These are phyloP conservation scores for Acanthamoeba royreba DNA, from an alignment of 208 protist genomes.

Conservation along the genomic window DNA sequence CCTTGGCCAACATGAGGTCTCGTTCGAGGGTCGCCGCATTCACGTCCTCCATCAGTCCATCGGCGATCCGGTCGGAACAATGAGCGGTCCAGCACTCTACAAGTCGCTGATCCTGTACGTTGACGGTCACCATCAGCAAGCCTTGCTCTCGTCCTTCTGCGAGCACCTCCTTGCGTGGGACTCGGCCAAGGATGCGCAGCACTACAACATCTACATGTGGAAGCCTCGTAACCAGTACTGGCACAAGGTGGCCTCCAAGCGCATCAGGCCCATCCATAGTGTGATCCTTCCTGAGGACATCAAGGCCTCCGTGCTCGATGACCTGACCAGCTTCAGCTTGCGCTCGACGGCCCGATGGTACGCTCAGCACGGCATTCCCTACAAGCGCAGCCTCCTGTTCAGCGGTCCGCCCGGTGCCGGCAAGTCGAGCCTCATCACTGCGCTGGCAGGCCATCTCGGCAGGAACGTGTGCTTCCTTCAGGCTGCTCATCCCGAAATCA, in stretches of 20 bases:
- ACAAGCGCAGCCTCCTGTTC: slow-evolving; percentile 92
- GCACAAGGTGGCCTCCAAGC: neutral
- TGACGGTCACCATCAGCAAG: neutral
- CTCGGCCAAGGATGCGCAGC: neutral
- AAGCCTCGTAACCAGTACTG: neutral
- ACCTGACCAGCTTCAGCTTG: neutral
- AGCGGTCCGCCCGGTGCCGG: slow-evolving; percentile 93
- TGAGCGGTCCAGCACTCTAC: no score
- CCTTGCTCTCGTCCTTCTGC: neutral
- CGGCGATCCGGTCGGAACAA: neutral
- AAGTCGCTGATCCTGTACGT: neutral
- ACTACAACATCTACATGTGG: slow-evolving; percentile 30
- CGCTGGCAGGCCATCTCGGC: slow-evolving; percentile 88
- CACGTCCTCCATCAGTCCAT: neutral
- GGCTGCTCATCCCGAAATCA: neutral
- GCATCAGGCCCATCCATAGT: neutral
- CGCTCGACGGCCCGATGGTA: slow-evolving; percentile 84
- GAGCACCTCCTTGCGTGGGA: neutral
- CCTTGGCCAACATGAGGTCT: neutral
- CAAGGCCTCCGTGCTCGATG: neutral
- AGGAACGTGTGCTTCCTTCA: slow-evolving; percentile 90
- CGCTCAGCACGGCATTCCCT: slow-evolving; percentile 90
- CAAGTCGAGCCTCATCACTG: slow-evolving; percentile 91
- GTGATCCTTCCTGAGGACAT: slow-evolving; percentile 20
- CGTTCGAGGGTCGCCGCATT: neutral